A percentile compares a stretch with the other conserved stretches of the same genome.
phyloP scores from a whole-genome alignment of 2,329 filamentous ascomycete species.

The Penicillium sclerotigenum region DNA sequence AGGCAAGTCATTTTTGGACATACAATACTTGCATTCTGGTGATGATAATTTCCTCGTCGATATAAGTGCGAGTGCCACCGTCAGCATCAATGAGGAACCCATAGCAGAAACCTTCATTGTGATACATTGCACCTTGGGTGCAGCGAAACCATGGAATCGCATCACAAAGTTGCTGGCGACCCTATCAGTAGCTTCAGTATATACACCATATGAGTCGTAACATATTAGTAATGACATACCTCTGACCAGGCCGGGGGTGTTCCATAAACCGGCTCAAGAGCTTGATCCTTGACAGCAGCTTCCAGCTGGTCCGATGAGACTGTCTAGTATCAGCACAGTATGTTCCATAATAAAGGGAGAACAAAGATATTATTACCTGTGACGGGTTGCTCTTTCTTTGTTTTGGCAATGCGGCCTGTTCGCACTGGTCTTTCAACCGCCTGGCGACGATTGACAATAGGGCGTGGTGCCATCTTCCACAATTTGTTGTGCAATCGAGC shows the following conservation, averaged over 20 bases:
- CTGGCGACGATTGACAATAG: not conserved
- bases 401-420: not conserved
- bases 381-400: not conserved
- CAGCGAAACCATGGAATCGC: slow-evolving; percentile 61
- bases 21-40: slow-evolving; percentile 53
- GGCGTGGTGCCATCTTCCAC: not conserved
- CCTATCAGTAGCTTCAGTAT: slow-evolving; percentile 12
- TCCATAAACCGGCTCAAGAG: not conserved
- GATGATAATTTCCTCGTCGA: slow-evolving; percentile 62
- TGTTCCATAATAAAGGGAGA: no score
- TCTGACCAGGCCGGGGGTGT: slow-evolving; percentile 5
- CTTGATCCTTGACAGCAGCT: not conserved
- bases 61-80: slow-evolving; percentile 54
- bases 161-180: slow-evolving; percentile 61
- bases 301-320: not conserved
- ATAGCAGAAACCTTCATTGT: slow-evolving; percentile 47
- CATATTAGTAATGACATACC: not conserved
- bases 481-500: not conserved
- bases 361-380: not conserved
- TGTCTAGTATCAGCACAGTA: not conserved
- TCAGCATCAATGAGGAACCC: slow-evolving; percentile 61
- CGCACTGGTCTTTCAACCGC: not conserved
- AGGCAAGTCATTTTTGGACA: not conserved
- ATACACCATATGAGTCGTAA: not conserved
- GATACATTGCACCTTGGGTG: slow-evolving; percentile 60